Conservation (phyloP, 2,329 filamentous ascomycete species). For the Ceratocystis eucalypticola region DNA sequence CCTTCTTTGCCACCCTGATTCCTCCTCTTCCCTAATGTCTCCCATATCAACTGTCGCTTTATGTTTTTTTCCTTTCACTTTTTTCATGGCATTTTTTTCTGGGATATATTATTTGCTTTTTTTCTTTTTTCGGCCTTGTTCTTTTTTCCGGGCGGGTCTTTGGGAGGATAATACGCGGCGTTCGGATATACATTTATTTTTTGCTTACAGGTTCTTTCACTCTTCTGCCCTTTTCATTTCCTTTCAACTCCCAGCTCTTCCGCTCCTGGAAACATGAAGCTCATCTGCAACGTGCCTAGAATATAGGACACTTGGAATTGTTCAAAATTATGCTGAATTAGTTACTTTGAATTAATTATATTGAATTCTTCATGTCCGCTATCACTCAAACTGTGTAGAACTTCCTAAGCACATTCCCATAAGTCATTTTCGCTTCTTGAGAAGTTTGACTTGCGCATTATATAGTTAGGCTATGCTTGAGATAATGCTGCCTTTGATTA, state of each 20-base stretch:
- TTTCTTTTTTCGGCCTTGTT: background rate
- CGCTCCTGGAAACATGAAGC: background rate
- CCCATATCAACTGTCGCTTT: background rate
- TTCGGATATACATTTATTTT: slow-evolving; percentile 1
- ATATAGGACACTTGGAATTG: background rate
- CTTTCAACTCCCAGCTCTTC: background rate
- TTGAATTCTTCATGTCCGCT: background rate
- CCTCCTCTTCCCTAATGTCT: background rate
- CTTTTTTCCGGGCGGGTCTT: background rate
- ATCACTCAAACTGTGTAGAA: background rate
- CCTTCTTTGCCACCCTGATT: background rate
- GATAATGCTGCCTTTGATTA: too few species aligned
- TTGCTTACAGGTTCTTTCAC: background rate
- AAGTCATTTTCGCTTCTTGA: too few species aligned
- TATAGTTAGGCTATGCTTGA: too few species aligned
- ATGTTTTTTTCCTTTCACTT: background rate
- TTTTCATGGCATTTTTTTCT: slow-evolving; percentile 4
- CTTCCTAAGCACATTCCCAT: too few species aligned
- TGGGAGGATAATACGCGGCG: slow-evolving; percentile 2
- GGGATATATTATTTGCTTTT: slow-evolving; percentile 1
- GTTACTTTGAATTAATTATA: background rate
- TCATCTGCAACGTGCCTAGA: background rate
- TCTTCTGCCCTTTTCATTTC: background rate
- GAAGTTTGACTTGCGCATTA: too few species aligned
- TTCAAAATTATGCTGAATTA: background rate